A percentile compares a stretch with the other conserved stretches of the same genome.
phyloP scores from a whole-genome alignment of 208 protist genomes.

The Angomonas desouzai region DNA sequence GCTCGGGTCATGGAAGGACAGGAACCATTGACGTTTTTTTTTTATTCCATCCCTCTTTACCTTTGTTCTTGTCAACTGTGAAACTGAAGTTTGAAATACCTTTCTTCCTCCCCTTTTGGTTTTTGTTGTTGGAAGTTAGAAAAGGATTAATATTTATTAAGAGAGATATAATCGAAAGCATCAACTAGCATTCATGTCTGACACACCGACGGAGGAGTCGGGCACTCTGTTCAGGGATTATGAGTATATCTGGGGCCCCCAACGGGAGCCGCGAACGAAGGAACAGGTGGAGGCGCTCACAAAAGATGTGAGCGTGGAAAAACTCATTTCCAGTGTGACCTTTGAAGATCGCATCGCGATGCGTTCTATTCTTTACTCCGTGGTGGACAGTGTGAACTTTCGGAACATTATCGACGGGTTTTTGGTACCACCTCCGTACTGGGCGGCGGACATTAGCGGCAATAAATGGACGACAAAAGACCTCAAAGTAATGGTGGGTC shows the following conservation, averaged over 20 bases:
- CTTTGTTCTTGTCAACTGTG: no score
- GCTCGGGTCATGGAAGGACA: no score
- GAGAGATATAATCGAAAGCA: no score
- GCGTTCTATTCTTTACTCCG: constrained; percentile 58
- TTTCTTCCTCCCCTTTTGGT: no score
- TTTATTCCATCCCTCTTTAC: no score
- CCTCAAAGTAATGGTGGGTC: constrained; percentile 30
- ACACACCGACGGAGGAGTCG: background rate
- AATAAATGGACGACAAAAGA: constrained; percentile 35
- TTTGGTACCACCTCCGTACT: constrained; percentile 63
- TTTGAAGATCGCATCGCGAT: constrained; percentile 59
- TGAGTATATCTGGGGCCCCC: constrained; percentile 53
- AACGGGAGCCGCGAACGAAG: constrained; percentile 25
- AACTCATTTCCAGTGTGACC: constrained; percentile 18
- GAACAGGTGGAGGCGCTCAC: constrained; percentile 21
- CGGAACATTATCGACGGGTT: constrained; percentile 62
- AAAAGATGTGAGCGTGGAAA: background rate
- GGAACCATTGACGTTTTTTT: no score
- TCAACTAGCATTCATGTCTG: no score
- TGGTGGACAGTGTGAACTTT: constrained; percentile 35
- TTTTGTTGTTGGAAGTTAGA: no score
- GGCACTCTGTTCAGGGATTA: constrained; percentile 46
- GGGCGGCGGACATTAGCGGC: constrained; percentile 20
- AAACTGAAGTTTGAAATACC: no score
- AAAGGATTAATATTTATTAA: no score